Evolutionary conservation across 495 filamentous ascomycete genomes (phyloP).

Genomic region (Hypoxylon crocopeplum): DNA sequence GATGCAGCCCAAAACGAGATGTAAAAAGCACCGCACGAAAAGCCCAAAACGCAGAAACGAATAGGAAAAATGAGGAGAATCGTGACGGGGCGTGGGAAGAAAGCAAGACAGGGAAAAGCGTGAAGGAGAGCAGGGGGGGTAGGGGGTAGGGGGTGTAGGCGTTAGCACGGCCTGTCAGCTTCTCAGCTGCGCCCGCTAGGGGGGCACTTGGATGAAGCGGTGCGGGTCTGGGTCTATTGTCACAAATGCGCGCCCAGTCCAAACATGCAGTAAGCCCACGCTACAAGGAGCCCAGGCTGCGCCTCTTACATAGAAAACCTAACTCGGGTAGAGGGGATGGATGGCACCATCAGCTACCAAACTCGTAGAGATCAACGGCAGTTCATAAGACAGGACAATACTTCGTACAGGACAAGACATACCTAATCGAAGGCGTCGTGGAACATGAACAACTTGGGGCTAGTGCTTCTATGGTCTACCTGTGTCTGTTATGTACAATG

Average conservation of each 20-base stretch:
- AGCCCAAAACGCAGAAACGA: slow-evolving; percentile 19
- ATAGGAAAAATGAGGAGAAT: slow-evolving; percentile 20
- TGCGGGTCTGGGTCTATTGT: slow-evolving; percentile 32
- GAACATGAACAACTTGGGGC: background rate
- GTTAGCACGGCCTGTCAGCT: slow-evolving; percentile 32
- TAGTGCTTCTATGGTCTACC: background rate
- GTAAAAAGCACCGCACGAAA: slow-evolving; percentile 6
- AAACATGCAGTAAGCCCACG: slow-evolving; percentile 28
- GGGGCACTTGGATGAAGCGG: slow-evolving; percentile 23
- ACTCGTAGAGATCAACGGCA: slow-evolving; percentile 24
- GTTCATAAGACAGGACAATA: slow-evolving; percentile 20
- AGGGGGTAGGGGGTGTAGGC: no score
- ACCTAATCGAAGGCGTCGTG: slow-evolving; percentile 5
- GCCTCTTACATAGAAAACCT: slow-evolving; percentile 17
- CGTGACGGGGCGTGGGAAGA: slow-evolving; percentile 11
- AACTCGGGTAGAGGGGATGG: slow-evolving; percentile 18
- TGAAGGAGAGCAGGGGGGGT: slow-evolving; percentile 21
- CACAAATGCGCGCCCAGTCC: slow-evolving; percentile 24
- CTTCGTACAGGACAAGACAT: background rate
- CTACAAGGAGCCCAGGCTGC: slow-evolving; percentile 19
- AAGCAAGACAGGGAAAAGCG: slow-evolving; percentile 23
- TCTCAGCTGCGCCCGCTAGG: slow-evolving; percentile 36
- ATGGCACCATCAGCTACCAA: slow-evolving; percentile 33
- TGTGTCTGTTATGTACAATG: background rate
- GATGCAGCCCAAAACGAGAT: slow-evolving; percentile 5